Evolutionary conservation across 805 yeast genomes (phyloP).

Genomic region (Ascoidea tarda): DNA sequence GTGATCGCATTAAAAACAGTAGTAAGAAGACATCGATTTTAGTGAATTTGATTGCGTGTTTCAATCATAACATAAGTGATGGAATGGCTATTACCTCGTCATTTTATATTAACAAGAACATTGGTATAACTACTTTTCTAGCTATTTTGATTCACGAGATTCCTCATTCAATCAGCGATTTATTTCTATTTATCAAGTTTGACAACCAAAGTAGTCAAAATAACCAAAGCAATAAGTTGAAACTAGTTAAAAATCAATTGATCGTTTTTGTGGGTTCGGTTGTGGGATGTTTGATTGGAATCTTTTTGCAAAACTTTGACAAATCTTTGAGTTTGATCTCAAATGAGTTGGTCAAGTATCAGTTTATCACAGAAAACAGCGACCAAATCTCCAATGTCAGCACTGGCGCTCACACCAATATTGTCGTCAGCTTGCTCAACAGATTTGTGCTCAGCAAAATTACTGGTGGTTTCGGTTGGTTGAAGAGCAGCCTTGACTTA

Average conservation of each 20-base stretch:
- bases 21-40: conserved; percentile 36
- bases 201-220: conserved; percentile 14
- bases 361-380: conserved; percentile 75
- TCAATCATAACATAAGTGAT: conserved; percentile 64
- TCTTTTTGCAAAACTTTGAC: conserved; percentile 28
- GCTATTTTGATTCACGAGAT: conserved; percentile 68
- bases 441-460: conserved; percentile 1
- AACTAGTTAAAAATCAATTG: conserved; percentile 55
- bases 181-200: conserved; percentile 52
- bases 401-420: conserved; percentile 97
- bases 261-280: conserved; percentile 53
- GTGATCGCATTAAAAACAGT: conserved; percentile 14
- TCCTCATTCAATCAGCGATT: conserved; percentile 76
- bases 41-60: conserved; percentile 54
- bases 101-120: conserved; percentile 41
- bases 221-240: conserved; percentile 22
- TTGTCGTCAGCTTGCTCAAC: not conserved
- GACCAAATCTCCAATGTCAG: conserved; percentile 92
- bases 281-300: conserved; percentile 53
- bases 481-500: conserved; percentile 16
- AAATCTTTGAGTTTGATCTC: not conserved
- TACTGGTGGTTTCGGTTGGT: conserved; percentile 33
- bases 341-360: conserved; percentile 14
- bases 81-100: conserved; percentile 66
- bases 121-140: conserved; percentile 55